A percentile compares a stretch with the other conserved stretches of the same genome.
Evolutionary conservation across 164 flowering plant genomes (phyloP).

Genomic region (Nelumbo lutea): DNA sequence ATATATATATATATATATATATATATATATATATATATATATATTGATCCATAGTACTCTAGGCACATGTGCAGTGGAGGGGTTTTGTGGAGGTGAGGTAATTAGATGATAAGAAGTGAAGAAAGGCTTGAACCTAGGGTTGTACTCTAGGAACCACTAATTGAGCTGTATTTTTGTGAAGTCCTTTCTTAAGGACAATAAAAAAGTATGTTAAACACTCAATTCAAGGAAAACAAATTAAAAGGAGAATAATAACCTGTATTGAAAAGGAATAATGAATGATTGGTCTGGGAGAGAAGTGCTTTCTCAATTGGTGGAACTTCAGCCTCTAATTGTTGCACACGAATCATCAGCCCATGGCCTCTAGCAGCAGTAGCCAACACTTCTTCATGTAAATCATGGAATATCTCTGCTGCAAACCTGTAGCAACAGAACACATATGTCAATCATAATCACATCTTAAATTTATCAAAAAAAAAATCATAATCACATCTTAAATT

Average conservation of each 20-base stretch:
- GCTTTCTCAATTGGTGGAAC: constrained; percentile 80
- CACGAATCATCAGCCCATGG: constrained; percentile 78
- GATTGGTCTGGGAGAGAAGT: constrained; percentile 67
- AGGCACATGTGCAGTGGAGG: too few relatives aligned
- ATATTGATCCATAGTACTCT: too few relatives aligned
- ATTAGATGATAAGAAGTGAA: too few relatives aligned
- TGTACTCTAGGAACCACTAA: too few relatives aligned
- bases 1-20: too few relatives aligned
- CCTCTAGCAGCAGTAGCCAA: constrained; percentile 93
- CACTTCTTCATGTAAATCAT: constrained; percentile 92
- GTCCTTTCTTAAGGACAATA: neutral
- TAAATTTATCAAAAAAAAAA: too few relatives aligned
- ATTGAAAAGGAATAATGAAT: constrained; percentile 43
- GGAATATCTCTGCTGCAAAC: constrained; percentile 97
- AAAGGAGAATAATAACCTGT: constrained; percentile 46
- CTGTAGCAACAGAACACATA: constrained; percentile 32
- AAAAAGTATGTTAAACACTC: neutral
- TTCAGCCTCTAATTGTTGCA: constrained; percentile 91
- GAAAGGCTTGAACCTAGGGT: too few relatives aligned
- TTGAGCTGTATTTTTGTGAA: neutral
- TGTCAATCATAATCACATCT: neutral
- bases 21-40: too few relatives aligned
- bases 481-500: too few relatives aligned
- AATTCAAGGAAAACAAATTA: neutral
- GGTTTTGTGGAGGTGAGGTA: too few relatives aligned